Evolutionary conservation across 1,284 basidiomycete genomes (phyloP), one percentile per base, ranked within the genome.

Genomic region (Schizophyllum amplum): DNA sequence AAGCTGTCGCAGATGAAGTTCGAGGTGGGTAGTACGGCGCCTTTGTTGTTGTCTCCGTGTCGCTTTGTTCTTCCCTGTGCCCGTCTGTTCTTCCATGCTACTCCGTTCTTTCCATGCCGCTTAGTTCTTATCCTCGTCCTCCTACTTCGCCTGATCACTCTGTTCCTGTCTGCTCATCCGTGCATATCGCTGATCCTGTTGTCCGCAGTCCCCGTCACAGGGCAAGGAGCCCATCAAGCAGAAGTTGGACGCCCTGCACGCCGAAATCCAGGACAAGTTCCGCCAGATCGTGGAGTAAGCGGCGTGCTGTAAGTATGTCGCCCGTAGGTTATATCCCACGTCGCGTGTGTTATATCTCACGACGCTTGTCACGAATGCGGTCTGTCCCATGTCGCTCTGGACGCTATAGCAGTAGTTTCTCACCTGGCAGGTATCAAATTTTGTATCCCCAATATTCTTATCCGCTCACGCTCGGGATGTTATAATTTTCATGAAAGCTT

Each of bases 1-100:
- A 92, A 95, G 71, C 83, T 99, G 25, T 96, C 94, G 55, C 95
- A 98, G 74, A 95, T 96, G 92, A 98, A 98, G 73, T 98, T 98
- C 71, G 94, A 97, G 86, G 92, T 90, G 62, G 49, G 81, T 66
- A 11, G 49, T 48, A 27, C 21, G 17, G n/a, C n/a, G n/a, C n/a
- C n/a, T n/a, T n/a, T n/a, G n/a, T n/a, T n/a, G n/a, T 51, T 51
- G 58, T 42, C 24, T 22, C 15, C 53, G 5, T 54, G 53, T 57
- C 54, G 17, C 47, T 33, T 22, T 51, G 9, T n/a, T n/a, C n/a
- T n/a, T n/a, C n/a, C n/a, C n/a, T n/a, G n/a, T n/a, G n/a, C 42
- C 42, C 42, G n/a, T 47, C 42, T 47, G 11, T n/a, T 11, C 42
- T 11, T 47, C 42, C 42, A 47, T 11, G 42, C 42, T 25, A 27